Evolutionary conservation across 2,329 filamentous ascomycete genomes (phyloP), one percentile per base, ranked within the genome.

Genomic region (Aureobasidium musti): DNA sequence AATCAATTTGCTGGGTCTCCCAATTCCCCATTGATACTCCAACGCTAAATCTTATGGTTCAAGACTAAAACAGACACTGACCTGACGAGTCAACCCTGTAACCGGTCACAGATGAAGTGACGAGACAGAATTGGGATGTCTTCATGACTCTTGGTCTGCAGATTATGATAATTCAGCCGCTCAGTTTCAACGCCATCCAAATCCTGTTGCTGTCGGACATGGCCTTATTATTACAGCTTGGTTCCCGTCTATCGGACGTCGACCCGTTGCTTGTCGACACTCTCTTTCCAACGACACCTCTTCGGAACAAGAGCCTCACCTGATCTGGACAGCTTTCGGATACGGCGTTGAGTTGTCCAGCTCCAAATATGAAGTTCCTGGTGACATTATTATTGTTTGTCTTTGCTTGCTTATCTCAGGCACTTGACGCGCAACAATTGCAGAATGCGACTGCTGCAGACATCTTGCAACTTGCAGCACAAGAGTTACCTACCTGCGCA

Each of bases 391-490:
- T 41, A 4, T 26, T 50, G 5, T 30, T 63, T 17, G 60, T 53
- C 33, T 63, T 63, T 63, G 60, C 60, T n/a, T 63, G 60, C 49
- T 41, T 5, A 8, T n/a, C 45, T 50, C 60, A 52, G 33, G 59
- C 59, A 26, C 59, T 45, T 39, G 23, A 28, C 41, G 3, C 53
- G 35, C 13, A 39, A 41, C 60, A 52, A 43, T 10, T 47, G 11
- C 30, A 52, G 26, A 41, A 45, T 28, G 45, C 47, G 23, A 45
- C 11, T 52, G 47, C 21, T 52, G n/a, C 60, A n/a, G 60, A 63
- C 17, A n/a, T 63, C 19, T 45, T 63, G 35, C 28, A 33, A 30
- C 45, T 63, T 41, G 60, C 60, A 52, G 45, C 49, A 14, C 17
- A 50, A 6, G 35, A 63, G 11, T 17, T 63, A 19, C 60, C 60